Evolutionary conservation across 1,284 basidiomycete species (phyloP).

Genomic region (Golubevia pallescens): DNA sequence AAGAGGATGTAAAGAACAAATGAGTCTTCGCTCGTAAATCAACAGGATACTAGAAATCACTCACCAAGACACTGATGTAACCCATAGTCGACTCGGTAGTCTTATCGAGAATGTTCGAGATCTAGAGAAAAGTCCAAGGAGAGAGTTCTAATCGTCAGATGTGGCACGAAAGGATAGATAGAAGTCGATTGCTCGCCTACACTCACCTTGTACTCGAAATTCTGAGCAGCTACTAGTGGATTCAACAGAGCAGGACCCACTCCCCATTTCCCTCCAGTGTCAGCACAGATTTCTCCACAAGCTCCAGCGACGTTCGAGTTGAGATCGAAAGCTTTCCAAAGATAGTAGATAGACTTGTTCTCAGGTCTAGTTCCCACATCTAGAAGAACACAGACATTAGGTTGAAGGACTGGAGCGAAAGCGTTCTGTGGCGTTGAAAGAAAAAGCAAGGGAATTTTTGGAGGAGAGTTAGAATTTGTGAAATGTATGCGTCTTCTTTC

Average conservation of each 20-base stretch:
- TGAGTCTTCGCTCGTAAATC: too few species aligned
- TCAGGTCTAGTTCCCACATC: constrained; percentile 96
- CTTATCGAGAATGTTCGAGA: constrained; percentile 60
- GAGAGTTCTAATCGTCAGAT: too few species aligned
- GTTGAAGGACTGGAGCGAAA: constrained; percentile 52
- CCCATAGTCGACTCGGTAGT: constrained; percentile 60
- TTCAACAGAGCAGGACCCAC: constrained; percentile 52
- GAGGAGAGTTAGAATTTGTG: too few species aligned
- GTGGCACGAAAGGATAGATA: too few species aligned
- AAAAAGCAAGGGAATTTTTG: too few species aligned
- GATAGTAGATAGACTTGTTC: constrained; percentile 93
- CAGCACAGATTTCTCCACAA: constrained; percentile 72
- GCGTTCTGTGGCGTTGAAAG: too few species aligned
- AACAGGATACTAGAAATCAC: too few species aligned
- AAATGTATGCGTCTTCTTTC: too few species aligned
- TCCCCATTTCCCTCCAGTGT: constrained; percentile 54
- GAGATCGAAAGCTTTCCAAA: constrained; percentile 91
- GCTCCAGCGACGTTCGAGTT: constrained; percentile 88
- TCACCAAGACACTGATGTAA: constrained; percentile 49
- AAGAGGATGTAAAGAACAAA: too few species aligned
- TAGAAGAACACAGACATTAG: constrained; percentile 86
- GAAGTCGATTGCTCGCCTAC: too few species aligned
- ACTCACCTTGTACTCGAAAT: constrained; percentile 84
- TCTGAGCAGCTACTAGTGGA: constrained; percentile 73
- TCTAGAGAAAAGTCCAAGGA: constrained; percentile 6